phyloP scores from a whole-genome alignment of 1,284 basidiomycete genomes.

The Ganoderma multipileum region DNA sequence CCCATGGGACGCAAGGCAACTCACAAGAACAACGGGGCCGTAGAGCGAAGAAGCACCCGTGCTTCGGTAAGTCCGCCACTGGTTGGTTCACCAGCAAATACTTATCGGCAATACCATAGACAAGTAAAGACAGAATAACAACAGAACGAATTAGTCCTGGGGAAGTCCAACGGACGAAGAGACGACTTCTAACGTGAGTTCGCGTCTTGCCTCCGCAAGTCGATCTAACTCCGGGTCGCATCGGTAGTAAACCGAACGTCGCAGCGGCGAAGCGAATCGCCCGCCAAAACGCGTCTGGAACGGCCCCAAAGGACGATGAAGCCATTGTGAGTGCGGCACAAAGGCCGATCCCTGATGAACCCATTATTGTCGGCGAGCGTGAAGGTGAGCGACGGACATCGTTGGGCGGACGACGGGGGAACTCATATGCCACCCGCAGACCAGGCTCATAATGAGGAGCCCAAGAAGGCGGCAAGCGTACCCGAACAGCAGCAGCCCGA shows the following conservation, averaged over 20 bases:
- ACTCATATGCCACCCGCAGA: not conserved
- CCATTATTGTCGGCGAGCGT: not conserved
- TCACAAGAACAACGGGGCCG: not conserved
- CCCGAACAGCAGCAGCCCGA: not conserved
- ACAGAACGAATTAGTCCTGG: not conserved
- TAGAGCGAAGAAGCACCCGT: not conserved
- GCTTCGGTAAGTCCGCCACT: not conserved
- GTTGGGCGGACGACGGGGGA: not conserved
- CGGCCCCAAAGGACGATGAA: not conserved
- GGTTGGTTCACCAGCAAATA: not conserved
- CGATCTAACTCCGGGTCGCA: not conserved
- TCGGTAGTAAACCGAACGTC: not conserved
- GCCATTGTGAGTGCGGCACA: not conserved
- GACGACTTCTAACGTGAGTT: not conserved
- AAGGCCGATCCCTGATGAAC: not conserved
- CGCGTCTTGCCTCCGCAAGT: not conserved
- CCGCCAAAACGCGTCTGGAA: not conserved
- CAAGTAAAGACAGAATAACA: not conserved
- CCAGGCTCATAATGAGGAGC: not conserved
- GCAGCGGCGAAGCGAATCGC: not conserved
- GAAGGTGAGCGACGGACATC: not conserved
- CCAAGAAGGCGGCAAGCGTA: not conserved
- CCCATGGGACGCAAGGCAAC: not conserved
- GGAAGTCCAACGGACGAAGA: not conserved
- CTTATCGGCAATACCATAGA: not conserved